Evolutionary conservation across 805 yeast genomes (phyloP).

Genomic region (Blastobotrys muscicola): DNA sequence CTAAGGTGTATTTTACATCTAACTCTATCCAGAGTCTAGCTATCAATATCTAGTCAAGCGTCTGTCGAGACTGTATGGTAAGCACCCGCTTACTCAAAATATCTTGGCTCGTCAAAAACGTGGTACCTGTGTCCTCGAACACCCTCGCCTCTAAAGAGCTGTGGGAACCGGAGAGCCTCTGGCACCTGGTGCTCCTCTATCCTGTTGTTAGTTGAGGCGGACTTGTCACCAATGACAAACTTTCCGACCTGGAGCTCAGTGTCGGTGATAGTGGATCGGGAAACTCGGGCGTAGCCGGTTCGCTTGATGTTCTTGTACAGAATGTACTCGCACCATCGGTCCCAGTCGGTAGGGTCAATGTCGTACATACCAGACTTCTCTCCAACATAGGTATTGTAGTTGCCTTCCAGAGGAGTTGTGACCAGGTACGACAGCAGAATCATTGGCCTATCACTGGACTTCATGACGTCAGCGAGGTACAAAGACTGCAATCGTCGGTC

Average conservation of each 20-base stretch:
- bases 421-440: constrained; percentile 84
- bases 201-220: constrained; percentile 47
- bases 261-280: constrained; percentile 90
- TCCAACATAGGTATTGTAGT: constrained; percentile 85
- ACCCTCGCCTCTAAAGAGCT: constrained; percentile 75
- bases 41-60: background rate
- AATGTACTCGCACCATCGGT: constrained; percentile 97
- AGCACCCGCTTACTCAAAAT: constrained; percentile 34
- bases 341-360: constrained; percentile 89
- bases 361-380: constrained; percentile 81
- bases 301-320: constrained; percentile 78
- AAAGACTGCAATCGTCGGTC: constrained; percentile 83
- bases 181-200: constrained; percentile 49
- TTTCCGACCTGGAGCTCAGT: constrained; percentile 95
- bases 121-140: constrained; percentile 90
- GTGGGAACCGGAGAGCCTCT: constrained; percentile 65
- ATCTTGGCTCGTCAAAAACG: constrained; percentile 90
- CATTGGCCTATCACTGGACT: constrained; percentile 71
- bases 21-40: background rate
- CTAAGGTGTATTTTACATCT: background rate
- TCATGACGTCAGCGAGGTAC: constrained; percentile 68
- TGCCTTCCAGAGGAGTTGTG: constrained; percentile 77
- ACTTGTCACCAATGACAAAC: constrained; percentile 48
- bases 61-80: too few species aligned
- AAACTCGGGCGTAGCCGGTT: constrained; percentile 87